phyloP scores from a whole-genome alignment of 495 filamentous ascomycete species.

The Rhypophila decipiens region DNA sequence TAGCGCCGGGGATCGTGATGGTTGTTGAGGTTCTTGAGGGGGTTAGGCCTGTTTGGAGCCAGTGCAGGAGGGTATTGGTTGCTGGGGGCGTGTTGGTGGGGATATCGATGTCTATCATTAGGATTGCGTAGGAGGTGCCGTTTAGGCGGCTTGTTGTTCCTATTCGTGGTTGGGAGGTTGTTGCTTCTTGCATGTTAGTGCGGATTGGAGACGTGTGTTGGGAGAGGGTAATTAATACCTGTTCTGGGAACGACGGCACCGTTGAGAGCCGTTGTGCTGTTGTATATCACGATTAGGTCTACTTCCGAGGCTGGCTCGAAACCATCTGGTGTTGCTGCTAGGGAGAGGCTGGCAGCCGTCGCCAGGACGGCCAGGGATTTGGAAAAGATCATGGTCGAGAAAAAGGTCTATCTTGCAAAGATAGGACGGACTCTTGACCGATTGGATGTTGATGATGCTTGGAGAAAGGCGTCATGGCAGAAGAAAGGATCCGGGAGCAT shows the following conservation, averaged over 20 bases:
- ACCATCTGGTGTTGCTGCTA: slow-evolving; percentile 31
- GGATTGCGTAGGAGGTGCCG: slow-evolving; percentile 27
- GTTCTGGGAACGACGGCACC: slow-evolving; percentile 28
- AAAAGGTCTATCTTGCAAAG: background rate
- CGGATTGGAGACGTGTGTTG: background rate
- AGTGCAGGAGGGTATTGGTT: slow-evolving; percentile 36
- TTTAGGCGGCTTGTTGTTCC: slow-evolving; percentile 16
- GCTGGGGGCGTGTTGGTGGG: slow-evolving; percentile 29
- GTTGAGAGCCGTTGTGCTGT: slow-evolving; percentile 19
- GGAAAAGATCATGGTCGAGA: slow-evolving; percentile 23
- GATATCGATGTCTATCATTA: slow-evolving; percentile 42
- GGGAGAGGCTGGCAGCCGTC: slow-evolving; percentile 19
- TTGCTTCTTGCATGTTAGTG: slow-evolving; percentile 6
- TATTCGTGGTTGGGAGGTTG: slow-evolving; percentile 13
- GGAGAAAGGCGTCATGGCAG: no score
- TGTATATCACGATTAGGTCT: slow-evolving; percentile 31
- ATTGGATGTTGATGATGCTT: no score
- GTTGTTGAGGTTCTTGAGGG: slow-evolving; percentile 22
- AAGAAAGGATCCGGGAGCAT: no score
- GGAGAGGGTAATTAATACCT: slow-evolving; percentile 15
- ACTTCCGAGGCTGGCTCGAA: slow-evolving; percentile 26
- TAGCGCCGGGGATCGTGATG: slow-evolving; percentile 24
- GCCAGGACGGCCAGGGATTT: slow-evolving; percentile 22
- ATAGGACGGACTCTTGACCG: no score
- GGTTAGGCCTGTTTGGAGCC: slow-evolving; percentile 36